Evolutionary conservation across 139 green algal genomes (phyloP).

Genomic region (Helicosporidium sp.): DNA sequence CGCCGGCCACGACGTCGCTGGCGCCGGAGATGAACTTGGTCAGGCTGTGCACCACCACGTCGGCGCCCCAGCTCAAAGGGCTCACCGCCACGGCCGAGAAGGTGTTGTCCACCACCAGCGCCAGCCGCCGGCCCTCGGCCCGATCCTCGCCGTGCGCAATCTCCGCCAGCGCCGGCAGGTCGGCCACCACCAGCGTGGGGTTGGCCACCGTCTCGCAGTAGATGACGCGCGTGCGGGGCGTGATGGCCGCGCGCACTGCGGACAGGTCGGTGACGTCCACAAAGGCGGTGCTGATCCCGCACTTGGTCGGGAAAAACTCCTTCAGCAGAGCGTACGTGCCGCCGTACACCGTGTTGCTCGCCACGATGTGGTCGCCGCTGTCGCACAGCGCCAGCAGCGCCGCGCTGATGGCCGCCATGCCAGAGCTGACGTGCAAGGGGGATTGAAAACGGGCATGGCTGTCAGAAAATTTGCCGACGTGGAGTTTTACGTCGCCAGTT

Average conservation of each 20-base stretch:
- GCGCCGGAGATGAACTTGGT: conserved; percentile 60
- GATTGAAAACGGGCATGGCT: too few relatives aligned
- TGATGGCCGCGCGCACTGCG: conserved; percentile 26
- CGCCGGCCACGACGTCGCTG: conserved; percentile 45
- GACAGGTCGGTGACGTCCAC: conserved; percentile 39
- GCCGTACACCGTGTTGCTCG: conserved; percentile 33
- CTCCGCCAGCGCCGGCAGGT: conserved; percentile 30
- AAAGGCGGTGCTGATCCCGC: conserved; percentile 36
- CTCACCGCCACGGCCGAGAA: conserved; percentile 42
- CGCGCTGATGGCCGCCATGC: conserved; percentile 46
- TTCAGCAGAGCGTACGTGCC: background rate
- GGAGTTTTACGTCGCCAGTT: too few relatives aligned
- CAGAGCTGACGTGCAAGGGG: too few relatives aligned
- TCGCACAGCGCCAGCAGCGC: conserved; percentile 39
- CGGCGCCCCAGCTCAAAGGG: conserved; percentile 29
- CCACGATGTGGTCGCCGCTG: conserved; percentile 45
- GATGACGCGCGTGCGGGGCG: conserved; percentile 21
- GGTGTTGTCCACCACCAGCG: conserved; percentile 62
- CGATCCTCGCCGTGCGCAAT: conserved; percentile 18
- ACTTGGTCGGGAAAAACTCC: conserved; percentile 39
- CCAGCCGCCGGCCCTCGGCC: conserved; percentile 5
- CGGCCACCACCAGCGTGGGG: conserved; percentile 42
- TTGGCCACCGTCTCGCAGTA: conserved; percentile 46
- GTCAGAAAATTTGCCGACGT: too few relatives aligned
- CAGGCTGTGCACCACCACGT: conserved; percentile 52